Conservation (phyloP, 164 flowering plant genomes). For the Piper betle region DNA sequence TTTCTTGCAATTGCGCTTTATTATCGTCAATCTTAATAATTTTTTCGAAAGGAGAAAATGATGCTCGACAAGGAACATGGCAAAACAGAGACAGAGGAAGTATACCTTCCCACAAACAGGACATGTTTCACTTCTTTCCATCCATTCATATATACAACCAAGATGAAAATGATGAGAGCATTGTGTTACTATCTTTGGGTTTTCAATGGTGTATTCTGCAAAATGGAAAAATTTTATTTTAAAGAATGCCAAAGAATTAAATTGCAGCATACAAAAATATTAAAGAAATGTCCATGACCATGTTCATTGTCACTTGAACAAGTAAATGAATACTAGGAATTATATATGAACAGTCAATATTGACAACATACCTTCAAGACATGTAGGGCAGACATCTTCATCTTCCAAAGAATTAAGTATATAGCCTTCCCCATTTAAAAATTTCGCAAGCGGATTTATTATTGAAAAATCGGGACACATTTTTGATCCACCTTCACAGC, state of each 20-base stretch:
- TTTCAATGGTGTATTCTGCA: constrained; percentile 68
- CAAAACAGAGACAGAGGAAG: background rate
- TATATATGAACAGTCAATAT: background rate
- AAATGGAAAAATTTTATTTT: background rate
- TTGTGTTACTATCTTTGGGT: constrained; percentile 46
- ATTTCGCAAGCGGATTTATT: constrained; percentile 23
- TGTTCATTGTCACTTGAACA: no score
- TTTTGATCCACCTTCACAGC: constrained; percentile 31
- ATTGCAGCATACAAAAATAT: background rate
- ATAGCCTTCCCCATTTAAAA: constrained; percentile 19
- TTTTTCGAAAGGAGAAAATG: no score
- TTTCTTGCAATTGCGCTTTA: no score
- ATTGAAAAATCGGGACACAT: constrained; percentile 26
- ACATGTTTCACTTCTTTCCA: constrained; percentile 76
- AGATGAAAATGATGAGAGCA: constrained; percentile 78
- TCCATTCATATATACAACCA: constrained; percentile 67
- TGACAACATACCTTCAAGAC: constrained; percentile 49
- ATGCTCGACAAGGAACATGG: background rate
- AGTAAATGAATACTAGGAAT: background rate
- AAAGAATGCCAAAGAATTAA: background rate
- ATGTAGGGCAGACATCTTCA: constrained; percentile 65
- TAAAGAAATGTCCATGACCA: no score
- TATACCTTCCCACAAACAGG: constrained; percentile 77
- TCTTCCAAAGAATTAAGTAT: constrained; percentile 36
- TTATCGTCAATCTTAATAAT: no score